Base-by-base conservation (phyloP, 495 filamentous ascomycete genomes). In the Echria macrotheca region DNA sequence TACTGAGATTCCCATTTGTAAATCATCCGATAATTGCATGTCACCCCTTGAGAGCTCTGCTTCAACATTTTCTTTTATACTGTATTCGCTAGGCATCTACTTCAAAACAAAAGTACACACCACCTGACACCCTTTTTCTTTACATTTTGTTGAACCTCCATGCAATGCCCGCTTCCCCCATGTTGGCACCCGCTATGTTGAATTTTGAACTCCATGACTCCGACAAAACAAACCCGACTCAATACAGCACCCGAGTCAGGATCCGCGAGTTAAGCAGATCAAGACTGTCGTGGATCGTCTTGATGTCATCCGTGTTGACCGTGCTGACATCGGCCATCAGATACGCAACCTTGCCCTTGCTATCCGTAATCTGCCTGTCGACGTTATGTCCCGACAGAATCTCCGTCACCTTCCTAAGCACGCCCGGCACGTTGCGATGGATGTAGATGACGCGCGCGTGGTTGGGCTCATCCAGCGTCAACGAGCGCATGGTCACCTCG, bases 311-410 rank as follows among this genome's bases (percentile, higher is more conserved):
- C 10, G 76, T 68, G 58, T 86, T 82, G 57, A 96, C 89, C 46
- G 86, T 74, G 69, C 86, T 95, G 53, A 99, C 86, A 71, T 99
- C 94, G 17, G 94, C 93, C 93, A 99, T 96, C 50, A 97, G 73
- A 64, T 97, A 99, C 18, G 94, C 94, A 50, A 90, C 78, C 67
- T 96, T 91, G 55, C 89, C 93, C 73, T 86, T 83, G 70, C 83
- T 93, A 64, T 96, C 94, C 24, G 88, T 91, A 72, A 90, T 96
- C 66, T 99, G 94, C 73, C 96, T 96, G 64, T 96, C 93, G 52
- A 99, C 89, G 62, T 99, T 99, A 70, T 99, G 91, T 47, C 93
- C 83, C 12, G 82, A 87, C 50, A 97, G 80, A 47, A 96, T 86
- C 57, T 89, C 84, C 71, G 97, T 99, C 39, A 98, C 85, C 74